A percentile compares a stretch with the other conserved stretches of the same genome.
These are phyloP conservation scores for Penicillium dipodomyicola DNA, from an alignment of 495 filamentous ascomycete species.

Conservation along the genomic window DNA sequence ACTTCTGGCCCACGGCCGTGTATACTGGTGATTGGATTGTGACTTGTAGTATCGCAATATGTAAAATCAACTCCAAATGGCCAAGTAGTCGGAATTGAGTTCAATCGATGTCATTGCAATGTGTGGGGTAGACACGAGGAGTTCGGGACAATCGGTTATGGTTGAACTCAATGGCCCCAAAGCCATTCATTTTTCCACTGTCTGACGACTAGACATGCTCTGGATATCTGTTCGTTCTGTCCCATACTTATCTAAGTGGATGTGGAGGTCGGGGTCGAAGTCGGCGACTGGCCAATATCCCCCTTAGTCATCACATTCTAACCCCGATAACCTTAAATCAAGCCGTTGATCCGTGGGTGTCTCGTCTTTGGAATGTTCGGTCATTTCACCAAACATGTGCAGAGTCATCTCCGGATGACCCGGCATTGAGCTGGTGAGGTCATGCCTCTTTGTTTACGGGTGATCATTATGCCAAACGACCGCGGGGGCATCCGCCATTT, in stretches of 20 bases:
- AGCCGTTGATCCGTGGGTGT: constrained; percentile 1
- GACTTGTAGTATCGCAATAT: background rate
- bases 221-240: background rate
- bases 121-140: constrained; percentile 4
- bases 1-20: background rate
- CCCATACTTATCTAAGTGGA: background rate
- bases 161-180: background rate
- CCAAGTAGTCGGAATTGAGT: background rate
- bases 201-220: constrained; percentile 6
- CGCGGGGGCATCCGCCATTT: background rate
- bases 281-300: background rate
- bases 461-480: background rate
- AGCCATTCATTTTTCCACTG: background rate
- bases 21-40: background rate
- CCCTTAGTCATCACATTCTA: background rate
- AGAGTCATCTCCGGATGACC: background rate
- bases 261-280: background rate
- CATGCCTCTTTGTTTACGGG: background rate
- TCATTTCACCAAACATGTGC: background rate
- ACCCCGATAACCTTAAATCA: constrained; percentile 7
- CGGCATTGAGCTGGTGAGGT: constrained; percentile 5
- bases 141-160: background rate
- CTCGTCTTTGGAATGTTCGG: background rate
- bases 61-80: background rate
- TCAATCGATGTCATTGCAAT: constrained; percentile 8